Conservation (phyloP, 768 basidiomycete genomes). For the Coprinellus micaceus region DNA sequence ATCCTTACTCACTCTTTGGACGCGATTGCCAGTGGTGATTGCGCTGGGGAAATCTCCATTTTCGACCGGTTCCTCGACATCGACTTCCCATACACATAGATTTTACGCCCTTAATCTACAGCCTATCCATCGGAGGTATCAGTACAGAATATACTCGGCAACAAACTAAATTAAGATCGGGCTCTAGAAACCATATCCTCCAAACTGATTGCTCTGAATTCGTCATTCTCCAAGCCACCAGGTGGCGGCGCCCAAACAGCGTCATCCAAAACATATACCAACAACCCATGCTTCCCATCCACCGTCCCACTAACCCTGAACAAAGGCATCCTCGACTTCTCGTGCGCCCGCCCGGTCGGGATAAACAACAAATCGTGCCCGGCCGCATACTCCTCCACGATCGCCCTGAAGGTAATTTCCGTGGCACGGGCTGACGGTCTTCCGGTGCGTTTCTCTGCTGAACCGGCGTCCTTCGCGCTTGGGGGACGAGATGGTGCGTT, state of each 20-base stretch:
- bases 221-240: constrained; percentile 47
- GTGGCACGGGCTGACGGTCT: constrained; percentile 52
- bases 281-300: constrained; percentile 82
- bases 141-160: too few species aligned
- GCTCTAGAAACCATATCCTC: constrained; percentile 77
- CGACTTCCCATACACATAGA: not conserved
- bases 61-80: constrained; percentile 27
- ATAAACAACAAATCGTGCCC: constrained; percentile 86
- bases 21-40: constrained; percentile 39
- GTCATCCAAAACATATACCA: constrained; percentile 89
- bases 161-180: not conserved
- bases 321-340: constrained; percentile 82
- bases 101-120: too few species aligned
- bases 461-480: constrained; percentile 24
- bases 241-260: constrained; percentile 81
- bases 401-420: constrained; percentile 89
- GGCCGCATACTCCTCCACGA: constrained; percentile 89
- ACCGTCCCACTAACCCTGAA: constrained; percentile 76
- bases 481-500: constrained; percentile 22
- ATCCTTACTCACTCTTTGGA: not conserved
- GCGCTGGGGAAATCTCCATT: constrained; percentile 44
- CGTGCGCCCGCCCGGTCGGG: constrained; percentile 82
- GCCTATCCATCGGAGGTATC: too few species aligned
- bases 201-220: constrained; percentile 73
- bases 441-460: constrained; percentile 27